Percentiles rank a stretch among this genome's conserved stretches.
Evolutionary conservation across 768 basidiomycete genomes (phyloP).

Genomic region (Antrodiella citrinella): DNA sequence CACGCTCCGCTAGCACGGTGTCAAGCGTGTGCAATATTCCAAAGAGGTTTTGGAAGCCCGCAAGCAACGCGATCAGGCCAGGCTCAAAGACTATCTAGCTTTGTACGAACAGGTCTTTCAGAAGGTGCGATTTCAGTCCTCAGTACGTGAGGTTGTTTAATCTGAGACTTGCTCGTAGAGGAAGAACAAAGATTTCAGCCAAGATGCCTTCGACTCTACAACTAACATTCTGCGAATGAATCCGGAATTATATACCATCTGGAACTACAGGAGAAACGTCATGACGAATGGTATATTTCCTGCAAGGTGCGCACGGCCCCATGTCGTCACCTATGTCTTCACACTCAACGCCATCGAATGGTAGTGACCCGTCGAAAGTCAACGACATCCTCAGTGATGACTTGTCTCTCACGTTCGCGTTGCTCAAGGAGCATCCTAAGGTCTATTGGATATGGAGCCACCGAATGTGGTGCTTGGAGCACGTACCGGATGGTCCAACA

Average conservation of each 20-base stretch:
- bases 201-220: slow-evolving; percentile 72
- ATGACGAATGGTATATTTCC: slow-evolving; percentile 65
- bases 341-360: slow-evolving; percentile 15
- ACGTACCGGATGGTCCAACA: slow-evolving; percentile 68
- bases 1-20: slow-evolving; percentile 44
- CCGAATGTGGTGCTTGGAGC: slow-evolving; percentile 88
- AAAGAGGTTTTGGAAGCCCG: slow-evolving; percentile 57
- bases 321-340: not conserved
- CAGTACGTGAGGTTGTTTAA: too few relatives aligned
- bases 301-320: slow-evolving; percentile 36
- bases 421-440: slow-evolving; percentile 83
- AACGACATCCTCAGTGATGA: slow-evolving; percentile 65
- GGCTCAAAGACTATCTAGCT: slow-evolving; percentile 68
- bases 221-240: slow-evolving; percentile 72
- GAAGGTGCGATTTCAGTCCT: slow-evolving; percentile 35
- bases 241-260: slow-evolving; percentile 93
- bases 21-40: slow-evolving; percentile 55
- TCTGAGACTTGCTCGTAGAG: slow-evolving; percentile 41
- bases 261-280: slow-evolving; percentile 90
- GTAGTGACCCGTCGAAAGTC: slow-evolving; percentile 55
- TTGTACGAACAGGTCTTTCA: slow-evolving; percentile 56
- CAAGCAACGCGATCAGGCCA: slow-evolving; percentile 61
- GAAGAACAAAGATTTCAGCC: slow-evolving; percentile 55
- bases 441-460: slow-evolving; percentile 99
- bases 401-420: slow-evolving; percentile 69